Evolutionary conservation across 164 flowering plant genomes (phyloP).

Genomic region (Dillenia suffruticosa): DNA sequence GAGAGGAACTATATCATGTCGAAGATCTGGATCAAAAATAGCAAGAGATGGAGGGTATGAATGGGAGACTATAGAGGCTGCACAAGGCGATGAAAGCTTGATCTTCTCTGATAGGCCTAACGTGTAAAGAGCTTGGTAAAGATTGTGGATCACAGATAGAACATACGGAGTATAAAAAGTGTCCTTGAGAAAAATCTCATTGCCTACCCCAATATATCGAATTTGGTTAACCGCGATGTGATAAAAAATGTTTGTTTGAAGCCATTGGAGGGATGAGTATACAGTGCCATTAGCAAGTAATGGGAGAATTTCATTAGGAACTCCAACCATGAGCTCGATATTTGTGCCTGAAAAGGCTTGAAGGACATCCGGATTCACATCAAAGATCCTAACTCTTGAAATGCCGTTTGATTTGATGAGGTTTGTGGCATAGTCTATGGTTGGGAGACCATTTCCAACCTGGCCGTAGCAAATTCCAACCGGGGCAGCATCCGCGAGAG

Average conservation of each 20-base stretch:
- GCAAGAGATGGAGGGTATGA: conserved; percentile 45
- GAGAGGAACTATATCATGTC: conserved; percentile 18
- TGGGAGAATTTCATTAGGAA: conserved; percentile 43
- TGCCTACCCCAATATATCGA: conserved; percentile 43
- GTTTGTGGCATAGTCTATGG: conserved; percentile 19
- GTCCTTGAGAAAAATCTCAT: conserved; percentile 39
- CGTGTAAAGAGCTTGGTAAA: conserved; percentile 33
- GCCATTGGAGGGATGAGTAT: conserved; percentile 24
- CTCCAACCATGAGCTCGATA: conserved; percentile 37
- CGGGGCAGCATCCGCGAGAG: conserved; percentile 26
- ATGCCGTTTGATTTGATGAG: conserved; percentile 35
- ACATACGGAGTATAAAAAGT: conserved; percentile 27
- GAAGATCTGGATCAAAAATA: conserved; percentile 23
- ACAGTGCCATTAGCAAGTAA: conserved; percentile 20
- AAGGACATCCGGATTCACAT: conserved; percentile 28
- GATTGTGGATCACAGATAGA: conserved; percentile 34
- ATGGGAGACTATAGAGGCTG: conserved; percentile 28
- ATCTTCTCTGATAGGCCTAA: conserved; percentile 21
- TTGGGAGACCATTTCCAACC: conserved; percentile 43
- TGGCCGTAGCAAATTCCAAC: conserved; percentile 50
- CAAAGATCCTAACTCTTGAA: conserved; percentile 32
- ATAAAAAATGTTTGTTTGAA: conserved; percentile 28
- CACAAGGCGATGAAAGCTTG: conserved; percentile 40
- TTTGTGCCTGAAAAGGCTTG: conserved; percentile 30
- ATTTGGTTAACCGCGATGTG: conserved; percentile 24